These are phyloP conservation scores for Phaeophleospora eucalypticola DNA, from an alignment of 2,329 filamentous ascomycete species.

Conservation along the genomic window DNA sequence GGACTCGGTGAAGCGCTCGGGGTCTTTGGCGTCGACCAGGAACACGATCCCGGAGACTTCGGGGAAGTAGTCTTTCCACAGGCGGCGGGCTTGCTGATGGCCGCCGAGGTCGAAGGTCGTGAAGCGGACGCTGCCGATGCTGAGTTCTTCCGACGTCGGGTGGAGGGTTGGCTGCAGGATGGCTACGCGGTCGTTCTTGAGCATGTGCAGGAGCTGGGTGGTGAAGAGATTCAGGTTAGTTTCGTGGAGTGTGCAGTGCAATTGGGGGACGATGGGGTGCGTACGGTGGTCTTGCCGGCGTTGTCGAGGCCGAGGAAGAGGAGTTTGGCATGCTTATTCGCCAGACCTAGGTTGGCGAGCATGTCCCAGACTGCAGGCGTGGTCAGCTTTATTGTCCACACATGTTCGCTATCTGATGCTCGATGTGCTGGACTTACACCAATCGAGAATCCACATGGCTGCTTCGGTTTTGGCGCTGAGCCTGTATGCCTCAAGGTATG, in stretches of 20 bases:
- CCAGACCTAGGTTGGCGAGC: conserved; percentile 77
- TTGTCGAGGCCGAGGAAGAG: conserved; percentile 92
- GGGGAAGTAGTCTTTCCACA: conserved; percentile 97
- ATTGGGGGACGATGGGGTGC: conserved; percentile 8
- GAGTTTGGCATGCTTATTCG: conserved; percentile 95
- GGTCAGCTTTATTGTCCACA: conserved; percentile 12
- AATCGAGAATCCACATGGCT: conserved; percentile 88
- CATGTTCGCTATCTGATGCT: neutral
- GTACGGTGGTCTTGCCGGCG: conserved; percentile 79
- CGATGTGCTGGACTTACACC: conserved; percentile 61
- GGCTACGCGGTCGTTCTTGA: conserved; percentile 94
- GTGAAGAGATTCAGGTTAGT: conserved; percentile 7
- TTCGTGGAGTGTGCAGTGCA: conserved; percentile 1
- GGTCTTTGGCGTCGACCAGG: conserved; percentile 95
- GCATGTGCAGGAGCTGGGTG: conserved; percentile 80
- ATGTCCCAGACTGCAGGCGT: conserved; percentile 71
- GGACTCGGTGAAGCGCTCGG: conserved; percentile 87
- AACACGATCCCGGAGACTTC: conserved; percentile 96
- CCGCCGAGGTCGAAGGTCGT: conserved; percentile 92
- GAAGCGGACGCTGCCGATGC: conserved; percentile 75
- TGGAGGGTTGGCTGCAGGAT: conserved; percentile 87
- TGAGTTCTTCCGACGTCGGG: conserved; percentile 87
- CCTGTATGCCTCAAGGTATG: neutral
- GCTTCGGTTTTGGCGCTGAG: neutral
- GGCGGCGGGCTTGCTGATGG: conserved; percentile 88